phyloP scores from a whole-genome alignment of 2,329 filamentous ascomycete genomes.

The Bipolaris cookei region DNA sequence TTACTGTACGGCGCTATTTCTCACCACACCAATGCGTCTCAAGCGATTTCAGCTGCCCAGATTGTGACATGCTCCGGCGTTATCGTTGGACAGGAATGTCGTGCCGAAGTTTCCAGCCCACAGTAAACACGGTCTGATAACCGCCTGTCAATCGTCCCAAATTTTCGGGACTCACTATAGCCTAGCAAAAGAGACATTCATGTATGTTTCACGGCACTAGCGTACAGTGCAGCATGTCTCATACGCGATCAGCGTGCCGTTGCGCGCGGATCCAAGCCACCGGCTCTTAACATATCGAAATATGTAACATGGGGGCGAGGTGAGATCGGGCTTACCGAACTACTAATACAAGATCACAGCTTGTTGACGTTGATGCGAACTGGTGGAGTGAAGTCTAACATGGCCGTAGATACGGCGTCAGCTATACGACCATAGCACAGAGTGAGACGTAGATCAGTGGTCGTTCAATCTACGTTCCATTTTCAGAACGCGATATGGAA shows the following conservation, averaged over 20 bases:
- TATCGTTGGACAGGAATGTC: not conserved
- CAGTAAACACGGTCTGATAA: not conserved
- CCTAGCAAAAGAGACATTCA: not conserved
- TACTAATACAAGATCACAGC: not conserved
- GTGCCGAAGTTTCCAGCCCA: not conserved
- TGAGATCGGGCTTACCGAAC: not conserved
- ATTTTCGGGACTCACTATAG: too few relatives aligned
- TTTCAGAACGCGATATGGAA: not conserved
- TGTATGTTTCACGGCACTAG: not conserved
- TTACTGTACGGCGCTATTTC: not conserved
- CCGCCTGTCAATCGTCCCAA: not conserved
- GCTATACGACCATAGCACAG: not conserved
- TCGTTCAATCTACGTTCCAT: not conserved
- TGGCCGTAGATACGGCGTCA: not conserved
- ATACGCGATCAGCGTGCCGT: not conserved
- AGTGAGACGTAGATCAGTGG: not conserved
- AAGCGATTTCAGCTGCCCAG: not conserved
- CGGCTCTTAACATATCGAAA: slow-evolving; percentile 1
- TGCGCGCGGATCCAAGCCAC: not conserved
- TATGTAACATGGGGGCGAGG: not conserved
- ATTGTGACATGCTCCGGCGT: not conserved
- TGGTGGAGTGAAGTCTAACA: not conserved
- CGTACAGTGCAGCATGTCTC: not conserved
- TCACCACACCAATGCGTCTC: not conserved
- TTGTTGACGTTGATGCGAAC: not conserved